Conservation (phyloP, 148 eudicot species). For the Rhododendron griersonianum region DNA sequence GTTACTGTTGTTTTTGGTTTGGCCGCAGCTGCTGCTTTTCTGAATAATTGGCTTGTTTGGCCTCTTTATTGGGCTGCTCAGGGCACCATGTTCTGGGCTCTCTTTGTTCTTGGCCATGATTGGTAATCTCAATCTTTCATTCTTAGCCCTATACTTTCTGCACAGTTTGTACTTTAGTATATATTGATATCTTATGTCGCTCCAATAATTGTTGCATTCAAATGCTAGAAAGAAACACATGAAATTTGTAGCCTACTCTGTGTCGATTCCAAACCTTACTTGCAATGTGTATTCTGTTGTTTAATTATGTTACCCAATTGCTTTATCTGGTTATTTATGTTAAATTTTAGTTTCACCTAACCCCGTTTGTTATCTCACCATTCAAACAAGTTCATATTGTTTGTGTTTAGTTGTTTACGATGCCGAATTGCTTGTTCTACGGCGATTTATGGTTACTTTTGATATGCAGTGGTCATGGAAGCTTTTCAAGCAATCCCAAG, state of each 20-base stretch:
- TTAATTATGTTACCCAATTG: not conserved
- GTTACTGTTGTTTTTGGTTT: constrained; percentile 24
- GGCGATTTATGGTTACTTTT: not conserved
- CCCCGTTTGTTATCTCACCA: not conserved
- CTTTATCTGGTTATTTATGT: not conserved
- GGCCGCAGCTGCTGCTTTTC: constrained; percentile 13
- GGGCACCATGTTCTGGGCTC: constrained; percentile 33
- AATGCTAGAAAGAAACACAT: not conserved
- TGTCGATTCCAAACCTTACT: not conserved
- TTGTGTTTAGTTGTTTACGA: not conserved
- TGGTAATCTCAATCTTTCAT: constrained; percentile 18
- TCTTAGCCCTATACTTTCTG: no score
- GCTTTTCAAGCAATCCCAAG: constrained; percentile 24
- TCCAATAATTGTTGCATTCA: not conserved
- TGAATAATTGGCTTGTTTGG: constrained; percentile 28
- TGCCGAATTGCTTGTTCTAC: not conserved
- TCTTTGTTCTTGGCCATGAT: constrained; percentile 37
- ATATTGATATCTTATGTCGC: not conserved
- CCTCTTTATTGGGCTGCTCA: constrained; percentile 32
- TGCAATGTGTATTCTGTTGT: not conserved
- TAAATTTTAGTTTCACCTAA: not conserved
- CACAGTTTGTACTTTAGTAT: not conserved
- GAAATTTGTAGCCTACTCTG: not conserved
- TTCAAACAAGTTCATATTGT: not conserved
- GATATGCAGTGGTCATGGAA: constrained; percentile 24